A percentile compares a stretch with the other conserved stretches of the same genome.
Conservation (phyloP, 2,329 filamentous ascomycete genomes). For the Ophiostoma australiae region DNA sequence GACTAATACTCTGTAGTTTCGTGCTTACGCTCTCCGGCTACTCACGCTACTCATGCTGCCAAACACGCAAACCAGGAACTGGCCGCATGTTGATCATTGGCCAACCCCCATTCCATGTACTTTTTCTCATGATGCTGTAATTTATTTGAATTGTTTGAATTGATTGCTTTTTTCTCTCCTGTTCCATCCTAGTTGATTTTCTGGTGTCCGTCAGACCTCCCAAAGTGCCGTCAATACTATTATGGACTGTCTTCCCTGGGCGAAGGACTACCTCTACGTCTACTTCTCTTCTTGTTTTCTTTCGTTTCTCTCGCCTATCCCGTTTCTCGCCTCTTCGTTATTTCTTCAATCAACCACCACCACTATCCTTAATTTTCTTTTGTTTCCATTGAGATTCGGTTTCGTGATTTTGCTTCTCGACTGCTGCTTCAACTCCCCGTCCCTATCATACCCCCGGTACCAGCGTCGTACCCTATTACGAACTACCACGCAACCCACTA, state of each 20-base stretch:
- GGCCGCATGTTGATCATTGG: slow-evolving; percentile 19
- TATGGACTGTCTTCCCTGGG: not conserved
- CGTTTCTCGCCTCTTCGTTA: not conserved
- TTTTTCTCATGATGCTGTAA: slow-evolving; percentile 4
- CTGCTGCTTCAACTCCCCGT: not conserved
- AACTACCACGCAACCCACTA: slow-evolving; percentile 6
- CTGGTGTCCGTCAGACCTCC: not conserved
- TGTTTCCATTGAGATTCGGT: not conserved
- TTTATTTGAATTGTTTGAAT: slow-evolving; percentile 2
- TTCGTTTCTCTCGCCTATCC: slow-evolving; percentile 2
- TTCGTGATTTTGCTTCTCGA: not conserved
- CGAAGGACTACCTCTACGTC: not conserved
- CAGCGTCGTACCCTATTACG: slow-evolving; percentile 15
- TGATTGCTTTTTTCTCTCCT: slow-evolving; percentile 1
- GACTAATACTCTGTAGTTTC: no score
- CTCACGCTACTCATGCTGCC: not conserved
- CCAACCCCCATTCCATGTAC: slow-evolving; percentile 14
- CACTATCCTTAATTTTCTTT: slow-evolving; percentile 5
- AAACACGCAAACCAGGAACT: slow-evolving; percentile 14
- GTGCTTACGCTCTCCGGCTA: not conserved
- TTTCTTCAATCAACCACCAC: not conserved
- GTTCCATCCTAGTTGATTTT: not conserved
- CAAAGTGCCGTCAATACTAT: slow-evolving; percentile 5
- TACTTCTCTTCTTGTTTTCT: slow-evolving; percentile 2
- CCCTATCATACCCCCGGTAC: not conserved